A percentile compares a stretch with the other conserved stretches of the same genome.
Evolutionary conservation across 495 filamentous ascomycete genomes (phyloP).

Genomic region (Chaetomium cochliodes): DNA sequence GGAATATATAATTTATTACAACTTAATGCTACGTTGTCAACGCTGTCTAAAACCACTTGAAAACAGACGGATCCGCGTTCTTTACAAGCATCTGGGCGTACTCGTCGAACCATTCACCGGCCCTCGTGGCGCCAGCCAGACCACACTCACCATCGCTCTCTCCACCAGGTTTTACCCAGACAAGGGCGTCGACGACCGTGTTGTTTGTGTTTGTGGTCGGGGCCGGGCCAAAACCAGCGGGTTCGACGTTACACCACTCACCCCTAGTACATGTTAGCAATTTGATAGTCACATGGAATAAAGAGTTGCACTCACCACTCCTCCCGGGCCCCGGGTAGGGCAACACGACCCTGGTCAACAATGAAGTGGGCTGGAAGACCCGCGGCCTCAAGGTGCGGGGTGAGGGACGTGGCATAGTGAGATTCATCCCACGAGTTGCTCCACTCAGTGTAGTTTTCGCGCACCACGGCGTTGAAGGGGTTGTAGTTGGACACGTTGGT

Average conservation of each 20-base stretch:
- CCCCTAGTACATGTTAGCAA: constrained; percentile 42
- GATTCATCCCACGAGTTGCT: constrained; percentile 60
- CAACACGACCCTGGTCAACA: constrained; percentile 46
- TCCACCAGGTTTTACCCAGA: constrained; percentile 78
- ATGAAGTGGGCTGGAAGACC: constrained; percentile 68
- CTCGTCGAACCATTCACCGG: constrained; percentile 70
- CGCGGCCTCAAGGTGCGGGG: constrained; percentile 53
- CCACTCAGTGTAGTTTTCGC: constrained; percentile 45
- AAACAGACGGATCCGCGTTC: constrained; percentile 55
- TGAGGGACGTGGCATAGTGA: constrained; percentile 62
- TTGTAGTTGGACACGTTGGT: constrained; percentile 82
- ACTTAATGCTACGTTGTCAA: too few relatives aligned
- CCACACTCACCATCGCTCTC: constrained; percentile 74
- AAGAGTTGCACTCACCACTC: constrained; percentile 38
- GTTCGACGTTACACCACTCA: constrained; percentile 75
- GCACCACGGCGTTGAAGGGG: constrained; percentile 44
- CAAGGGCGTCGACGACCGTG: constrained; percentile 64
- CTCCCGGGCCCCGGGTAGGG: constrained; percentile 58
- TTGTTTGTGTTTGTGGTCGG: constrained; percentile 62
- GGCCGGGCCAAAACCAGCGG: constrained; percentile 64
- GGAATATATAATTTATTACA: too few relatives aligned
- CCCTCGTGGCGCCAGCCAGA: constrained; percentile 58
- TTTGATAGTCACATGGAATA: not conserved
- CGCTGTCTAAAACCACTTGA: not conserved
- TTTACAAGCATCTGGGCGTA: constrained; percentile 64